These are phyloP conservation scores for Penicillium digitatum DNA, from an alignment of 2,329 filamentous ascomycete species.

Conservation along the genomic window DNA sequence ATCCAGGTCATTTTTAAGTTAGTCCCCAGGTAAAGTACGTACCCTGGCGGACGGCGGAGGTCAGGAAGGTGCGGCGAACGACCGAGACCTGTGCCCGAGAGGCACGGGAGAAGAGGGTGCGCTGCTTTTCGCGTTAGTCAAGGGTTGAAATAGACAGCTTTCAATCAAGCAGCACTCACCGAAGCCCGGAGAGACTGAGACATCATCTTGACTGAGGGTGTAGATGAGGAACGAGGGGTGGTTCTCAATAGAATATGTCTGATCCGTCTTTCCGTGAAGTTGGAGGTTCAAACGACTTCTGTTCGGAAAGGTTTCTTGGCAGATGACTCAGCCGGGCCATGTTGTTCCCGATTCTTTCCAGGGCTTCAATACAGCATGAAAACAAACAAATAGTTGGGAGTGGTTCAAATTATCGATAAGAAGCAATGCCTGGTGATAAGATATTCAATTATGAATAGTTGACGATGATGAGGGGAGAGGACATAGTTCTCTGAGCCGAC, in stretches of 20 bases:
- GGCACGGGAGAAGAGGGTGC: constrained; percentile 59
- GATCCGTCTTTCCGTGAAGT: constrained; percentile 26
- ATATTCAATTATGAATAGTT: not conserved
- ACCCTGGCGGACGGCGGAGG: constrained; percentile 60
- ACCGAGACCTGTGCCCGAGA: constrained; percentile 55
- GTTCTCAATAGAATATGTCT: constrained; percentile 25
- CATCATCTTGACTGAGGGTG: constrained; percentile 49
- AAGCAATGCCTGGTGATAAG: not conserved
- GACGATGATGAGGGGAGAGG: no score
- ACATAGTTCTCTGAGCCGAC: not conserved
- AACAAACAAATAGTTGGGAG: not conserved
- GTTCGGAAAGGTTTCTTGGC: constrained; percentile 26
- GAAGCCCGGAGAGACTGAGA: constrained; percentile 60
- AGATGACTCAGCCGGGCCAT: constrained; percentile 16
- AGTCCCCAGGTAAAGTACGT: constrained; percentile 31
- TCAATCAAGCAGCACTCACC: constrained; percentile 41
- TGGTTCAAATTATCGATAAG: not conserved
- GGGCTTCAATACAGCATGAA: not conserved
- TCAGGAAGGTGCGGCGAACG: constrained; percentile 61
- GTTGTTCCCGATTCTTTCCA: constrained; percentile 4
- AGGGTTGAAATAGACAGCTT: constrained; percentile 1
- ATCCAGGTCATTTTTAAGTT: constrained; percentile 11
- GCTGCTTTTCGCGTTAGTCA: constrained; percentile 41
- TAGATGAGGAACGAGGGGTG: constrained; percentile 26
- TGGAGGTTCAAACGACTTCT: constrained; percentile 28